Conservation (phyloP, 2,329 filamentous ascomycete species). For the Botrytis paeoniae region DNA sequence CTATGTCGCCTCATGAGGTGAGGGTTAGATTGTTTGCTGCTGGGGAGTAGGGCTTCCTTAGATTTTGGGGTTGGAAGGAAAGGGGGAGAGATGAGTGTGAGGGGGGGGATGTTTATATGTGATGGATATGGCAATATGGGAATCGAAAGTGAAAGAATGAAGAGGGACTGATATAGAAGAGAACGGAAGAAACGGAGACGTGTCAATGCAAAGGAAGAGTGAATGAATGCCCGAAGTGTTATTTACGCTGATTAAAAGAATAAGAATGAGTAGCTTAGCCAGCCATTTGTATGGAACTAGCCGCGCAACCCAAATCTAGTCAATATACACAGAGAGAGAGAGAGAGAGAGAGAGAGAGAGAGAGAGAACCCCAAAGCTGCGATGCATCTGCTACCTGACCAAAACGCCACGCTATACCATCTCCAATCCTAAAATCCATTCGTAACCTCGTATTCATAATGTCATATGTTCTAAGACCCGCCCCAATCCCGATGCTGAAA, state of each 20-base stretch:
- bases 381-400: not conserved
- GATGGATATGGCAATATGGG: not conserved
- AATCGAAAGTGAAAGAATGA: not conserved
- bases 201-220: not conserved
- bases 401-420: constrained; percentile 16
- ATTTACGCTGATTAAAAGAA: not conserved
- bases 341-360: not conserved
- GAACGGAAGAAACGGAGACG: not conserved
- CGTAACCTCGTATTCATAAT: constrained; percentile 12
- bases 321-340: not conserved
- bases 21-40: constrained; percentile 28
- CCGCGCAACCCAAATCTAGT: not conserved
- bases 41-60: not conserved
- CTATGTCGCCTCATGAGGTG: constrained; percentile 27
- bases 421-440: constrained; percentile 6
- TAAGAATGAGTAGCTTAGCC: not conserved
- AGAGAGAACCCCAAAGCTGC: not conserved
- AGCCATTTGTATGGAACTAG: not conserved
- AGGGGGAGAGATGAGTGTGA: not conserved
- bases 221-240: not conserved
- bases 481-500: constrained; percentile 4
- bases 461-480: constrained; percentile 1
- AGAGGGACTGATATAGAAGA: not conserved
- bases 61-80: not conserved
- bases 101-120: no score